These are phyloP conservation scores for Chaetomiaceae sp. DNA, from an alignment of 2,329 filamentous ascomycete genomes.

Conservation along the genomic window DNA sequence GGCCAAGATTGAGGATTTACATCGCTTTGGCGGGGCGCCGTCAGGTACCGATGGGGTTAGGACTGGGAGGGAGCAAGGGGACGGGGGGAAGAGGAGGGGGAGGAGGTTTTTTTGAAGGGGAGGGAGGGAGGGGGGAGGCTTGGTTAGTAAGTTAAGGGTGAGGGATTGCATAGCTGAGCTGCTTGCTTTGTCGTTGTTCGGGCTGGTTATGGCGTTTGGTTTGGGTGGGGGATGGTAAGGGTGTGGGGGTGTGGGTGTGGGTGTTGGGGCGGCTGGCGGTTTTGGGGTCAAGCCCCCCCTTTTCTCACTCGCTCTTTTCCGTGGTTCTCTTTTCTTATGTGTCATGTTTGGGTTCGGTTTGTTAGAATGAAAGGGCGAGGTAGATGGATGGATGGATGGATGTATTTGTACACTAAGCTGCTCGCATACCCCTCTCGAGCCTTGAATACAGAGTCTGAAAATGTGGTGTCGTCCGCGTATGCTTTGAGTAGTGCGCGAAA, in stretches of 20 bases:
- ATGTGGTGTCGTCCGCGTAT: no score
- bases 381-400: no score
- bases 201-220: constrained; percentile 10
- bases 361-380: constrained; percentile 1
- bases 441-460: neutral
- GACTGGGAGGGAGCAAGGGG: neutral
- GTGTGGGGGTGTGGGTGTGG: no score
- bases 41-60: constrained; percentile 51
- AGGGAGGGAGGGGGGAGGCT: neutral
- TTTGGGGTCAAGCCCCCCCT: neutral
- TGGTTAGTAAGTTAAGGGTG: no score
- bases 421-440: constrained; percentile 10
- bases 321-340: neutral
- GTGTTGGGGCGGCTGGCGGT: constrained; percentile 7
- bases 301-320: neutral
- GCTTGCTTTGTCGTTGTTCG: no score
- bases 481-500: no score
- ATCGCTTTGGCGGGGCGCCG: constrained; percentile 65
- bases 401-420: constrained; percentile 1
- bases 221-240: neutral
- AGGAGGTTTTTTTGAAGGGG: constrained; percentile 9
- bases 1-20: constrained; percentile 89
- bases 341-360: neutral
- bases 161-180: constrained; percentile 8
- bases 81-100: constrained; percentile 2